Evolutionary conservation across 495 filamentous ascomycete species (phyloP).

Genomic region (Penicillium bialowiezense): DNA sequence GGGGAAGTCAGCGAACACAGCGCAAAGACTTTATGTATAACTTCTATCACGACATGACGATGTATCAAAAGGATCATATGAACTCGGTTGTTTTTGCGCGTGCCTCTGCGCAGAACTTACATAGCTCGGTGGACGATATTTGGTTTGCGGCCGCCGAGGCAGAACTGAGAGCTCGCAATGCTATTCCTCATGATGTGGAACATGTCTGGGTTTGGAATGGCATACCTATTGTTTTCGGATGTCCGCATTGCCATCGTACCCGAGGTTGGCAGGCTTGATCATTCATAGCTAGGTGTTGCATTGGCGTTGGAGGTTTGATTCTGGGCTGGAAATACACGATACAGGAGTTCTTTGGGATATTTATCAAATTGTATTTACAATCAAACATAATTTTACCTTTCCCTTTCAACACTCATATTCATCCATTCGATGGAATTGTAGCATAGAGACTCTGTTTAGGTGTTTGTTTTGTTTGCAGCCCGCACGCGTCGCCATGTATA

Average conservation of each 20-base stretch:
- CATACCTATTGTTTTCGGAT: constrained; percentile 39
- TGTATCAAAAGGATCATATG: constrained; percentile 39
- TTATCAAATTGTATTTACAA: not conserved
- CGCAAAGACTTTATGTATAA: constrained; percentile 48
- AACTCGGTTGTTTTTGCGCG: constrained; percentile 37
- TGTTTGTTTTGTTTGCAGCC: constrained; percentile 28
- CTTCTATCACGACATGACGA: constrained; percentile 38
- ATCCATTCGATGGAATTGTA: too few relatives aligned
- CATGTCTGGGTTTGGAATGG: constrained; percentile 30
- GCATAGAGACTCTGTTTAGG: not conserved
- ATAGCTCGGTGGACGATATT: constrained; percentile 36
- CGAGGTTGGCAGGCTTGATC: constrained; percentile 37
- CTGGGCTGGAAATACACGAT: constrained; percentile 1
- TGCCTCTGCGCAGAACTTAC: constrained; percentile 30
- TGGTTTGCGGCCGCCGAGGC: constrained; percentile 41
- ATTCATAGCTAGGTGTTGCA: constrained; percentile 2
- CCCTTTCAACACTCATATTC: too few relatives aligned
- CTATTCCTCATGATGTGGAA: constrained; percentile 33
- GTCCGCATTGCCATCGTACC: constrained; percentile 28
- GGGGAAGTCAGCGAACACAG: constrained; percentile 40
- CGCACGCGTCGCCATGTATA: constrained; percentile 17
- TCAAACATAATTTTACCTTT: not conserved
- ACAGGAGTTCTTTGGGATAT: not conserved
- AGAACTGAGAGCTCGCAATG: constrained; percentile 31
- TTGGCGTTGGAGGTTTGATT: constrained; percentile 7